Percentiles rank a stretch among this genome's conserved stretches.
These are phyloP conservation scores for Scutellaria minor DNA, from an alignment of 257 asterid species.

Conservation along the genomic window DNA sequence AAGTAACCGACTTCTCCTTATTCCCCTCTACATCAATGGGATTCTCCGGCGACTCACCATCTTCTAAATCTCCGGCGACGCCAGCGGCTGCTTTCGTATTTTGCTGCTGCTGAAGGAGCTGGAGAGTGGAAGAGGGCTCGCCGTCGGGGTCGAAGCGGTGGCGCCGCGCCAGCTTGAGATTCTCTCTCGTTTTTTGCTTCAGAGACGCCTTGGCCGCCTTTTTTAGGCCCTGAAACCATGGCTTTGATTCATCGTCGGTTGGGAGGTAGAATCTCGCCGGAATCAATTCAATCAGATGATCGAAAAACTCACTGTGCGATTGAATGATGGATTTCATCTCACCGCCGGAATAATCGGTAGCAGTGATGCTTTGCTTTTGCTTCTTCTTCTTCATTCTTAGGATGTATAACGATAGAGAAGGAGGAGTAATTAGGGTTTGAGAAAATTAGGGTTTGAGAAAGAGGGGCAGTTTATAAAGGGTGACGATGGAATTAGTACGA, in stretches of 20 bases:
- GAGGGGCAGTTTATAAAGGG: too few species aligned
- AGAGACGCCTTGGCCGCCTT: conserved; percentile 78
- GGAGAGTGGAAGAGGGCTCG: conserved; percentile 56
- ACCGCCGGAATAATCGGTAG: neutral
- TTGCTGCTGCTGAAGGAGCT: conserved; percentile 54
- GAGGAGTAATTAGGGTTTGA: conserved; percentile 33
- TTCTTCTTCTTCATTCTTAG: conserved; percentile 51
- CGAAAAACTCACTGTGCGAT: conserved; percentile 60
- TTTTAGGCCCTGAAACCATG: conserved; percentile 80
- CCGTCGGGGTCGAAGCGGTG: conserved; percentile 81
- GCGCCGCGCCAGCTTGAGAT: conserved; percentile 74
- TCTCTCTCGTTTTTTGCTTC: conserved; percentile 63
- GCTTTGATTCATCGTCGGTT: conserved; percentile 70
- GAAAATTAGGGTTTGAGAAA: neutral
- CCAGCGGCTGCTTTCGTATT: conserved; percentile 26
- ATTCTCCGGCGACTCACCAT: conserved; percentile 26
- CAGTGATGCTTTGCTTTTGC: conserved; percentile 37
- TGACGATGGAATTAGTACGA: too few species aligned
- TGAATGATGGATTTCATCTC: conserved; percentile 54
- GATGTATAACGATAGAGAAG: neutral
- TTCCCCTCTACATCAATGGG: conserved; percentile 36
- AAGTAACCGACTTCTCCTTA: conserved; percentile 59
- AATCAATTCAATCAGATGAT: conserved; percentile 62
- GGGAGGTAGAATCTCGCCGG: conserved; percentile 83
- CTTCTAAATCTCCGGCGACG: conserved; percentile 37